A percentile compares a stretch with the other conserved stretches of the same genome.
Evolutionary conservation across 2,329 filamentous ascomycete species (phyloP).

Genomic region (Aspergillus fijiensis): DNA sequence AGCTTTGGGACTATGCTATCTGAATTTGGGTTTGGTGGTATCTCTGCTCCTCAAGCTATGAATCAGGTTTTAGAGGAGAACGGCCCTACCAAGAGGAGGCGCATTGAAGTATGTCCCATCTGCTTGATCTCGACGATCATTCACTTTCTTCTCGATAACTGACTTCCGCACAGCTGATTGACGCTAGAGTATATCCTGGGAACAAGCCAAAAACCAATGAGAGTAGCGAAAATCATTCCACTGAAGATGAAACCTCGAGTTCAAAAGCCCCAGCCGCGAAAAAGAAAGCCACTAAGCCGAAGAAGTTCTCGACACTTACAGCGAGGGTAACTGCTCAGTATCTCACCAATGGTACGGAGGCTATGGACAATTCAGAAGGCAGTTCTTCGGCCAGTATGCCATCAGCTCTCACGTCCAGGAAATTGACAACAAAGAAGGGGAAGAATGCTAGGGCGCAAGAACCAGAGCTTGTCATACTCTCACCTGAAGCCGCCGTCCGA

Average conservation of each 20-base stretch:
- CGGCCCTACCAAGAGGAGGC: conserved; percentile 38
- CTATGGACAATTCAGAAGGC: conserved; percentile 13
- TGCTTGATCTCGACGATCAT: background rate
- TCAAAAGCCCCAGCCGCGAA: conserved; percentile 16
- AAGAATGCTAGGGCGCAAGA: conserved; percentile 27
- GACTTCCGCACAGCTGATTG: conserved; percentile 24
- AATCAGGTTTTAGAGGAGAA: conserved; percentile 16
- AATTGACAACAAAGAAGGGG: conserved; percentile 17
- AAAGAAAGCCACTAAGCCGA: conserved; percentile 52
- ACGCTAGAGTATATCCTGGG: conserved; percentile 19
- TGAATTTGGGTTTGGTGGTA: conserved; percentile 41
- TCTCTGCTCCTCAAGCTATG: conserved; percentile 14
- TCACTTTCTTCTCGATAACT: conserved; percentile 5
- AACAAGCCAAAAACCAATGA: conserved; percentile 10
- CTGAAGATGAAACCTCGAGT: conserved; percentile 13
- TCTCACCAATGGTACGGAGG: conserved; percentile 36
- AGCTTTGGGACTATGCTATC: conserved; percentile 40
- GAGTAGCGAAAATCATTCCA: conserved; percentile 12
- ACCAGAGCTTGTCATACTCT: conserved; percentile 61
- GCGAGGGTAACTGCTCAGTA: conserved; percentile 74
- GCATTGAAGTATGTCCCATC: conserved; percentile 34
- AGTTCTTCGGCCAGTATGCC: conserved; percentile 2
- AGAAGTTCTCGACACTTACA: conserved; percentile 75
- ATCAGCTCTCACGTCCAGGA: background rate
- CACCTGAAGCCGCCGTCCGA: conserved; percentile 66